These are phyloP conservation scores for Emmonsiellopsis sp. DNA, from an alignment of 2,329 filamentous ascomycete genomes.

Conservation along the genomic window DNA sequence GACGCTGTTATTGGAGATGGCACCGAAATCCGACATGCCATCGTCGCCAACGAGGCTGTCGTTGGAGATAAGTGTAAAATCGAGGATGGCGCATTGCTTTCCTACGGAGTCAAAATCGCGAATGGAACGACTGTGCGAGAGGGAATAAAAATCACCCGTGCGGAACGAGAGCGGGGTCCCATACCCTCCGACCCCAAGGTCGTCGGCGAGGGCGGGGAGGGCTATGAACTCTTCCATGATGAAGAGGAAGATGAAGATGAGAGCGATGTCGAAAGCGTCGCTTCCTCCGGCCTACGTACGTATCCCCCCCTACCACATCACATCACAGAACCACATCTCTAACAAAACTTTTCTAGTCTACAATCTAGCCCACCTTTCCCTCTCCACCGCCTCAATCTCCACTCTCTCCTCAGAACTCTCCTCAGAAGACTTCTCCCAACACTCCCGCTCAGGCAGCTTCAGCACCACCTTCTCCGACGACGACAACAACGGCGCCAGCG, in stretches of 20 bases:
- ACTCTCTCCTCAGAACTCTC: constrained; percentile 51
- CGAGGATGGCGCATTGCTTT: constrained; percentile 66
- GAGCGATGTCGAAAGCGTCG: constrained; percentile 56
- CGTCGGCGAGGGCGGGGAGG: constrained; percentile 51
- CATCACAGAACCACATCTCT: background rate
- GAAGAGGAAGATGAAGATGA: constrained; percentile 56
- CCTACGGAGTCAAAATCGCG: constrained; percentile 64
- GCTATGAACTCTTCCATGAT: constrained; percentile 56
- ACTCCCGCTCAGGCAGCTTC: constrained; percentile 61
- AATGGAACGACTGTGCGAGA: constrained; percentile 44
- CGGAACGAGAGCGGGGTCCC: constrained; percentile 36
- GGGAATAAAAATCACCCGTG: constrained; percentile 36
- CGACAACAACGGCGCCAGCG: constrained; percentile 57
- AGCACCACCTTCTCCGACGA: constrained; percentile 62
- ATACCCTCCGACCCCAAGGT: constrained; percentile 41
- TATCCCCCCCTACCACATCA: background rate
- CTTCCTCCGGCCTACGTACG: constrained; percentile 18
- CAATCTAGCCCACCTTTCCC: constrained; percentile 39
- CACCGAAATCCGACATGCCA: constrained; percentile 58
- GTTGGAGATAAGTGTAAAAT: constrained; percentile 65
- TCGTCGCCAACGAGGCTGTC: constrained; percentile 64
- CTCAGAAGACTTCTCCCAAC: constrained; percentile 29
- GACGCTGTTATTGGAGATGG: constrained; percentile 68
- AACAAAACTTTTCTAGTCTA: constrained; percentile 33
- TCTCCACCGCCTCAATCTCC: constrained; percentile 51